Percentiles rank a stretch among this genome's conserved stretches.
Evolutionary conservation across 2,329 filamentous ascomycete genomes (phyloP).

Genomic region (Colletotrichum lentis): DNA sequence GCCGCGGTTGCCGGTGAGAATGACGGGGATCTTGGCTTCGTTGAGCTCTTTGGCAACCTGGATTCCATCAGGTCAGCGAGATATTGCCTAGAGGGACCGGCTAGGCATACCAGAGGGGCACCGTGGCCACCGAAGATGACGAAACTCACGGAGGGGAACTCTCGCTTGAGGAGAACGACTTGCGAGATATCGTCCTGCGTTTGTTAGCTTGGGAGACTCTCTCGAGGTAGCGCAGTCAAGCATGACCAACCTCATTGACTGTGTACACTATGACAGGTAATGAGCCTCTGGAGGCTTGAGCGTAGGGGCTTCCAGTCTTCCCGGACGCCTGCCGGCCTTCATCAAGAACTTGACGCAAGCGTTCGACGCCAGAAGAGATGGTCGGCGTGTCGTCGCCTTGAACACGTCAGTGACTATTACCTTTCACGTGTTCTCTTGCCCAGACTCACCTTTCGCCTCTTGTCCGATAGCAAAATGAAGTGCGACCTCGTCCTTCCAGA

Average conservation of each 20-base stretch:
- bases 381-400: slow-evolving; percentile 19
- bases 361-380: slow-evolving; percentile 10
- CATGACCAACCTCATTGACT: slow-evolving; percentile 8
- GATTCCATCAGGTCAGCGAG: not conserved
- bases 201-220: not conserved
- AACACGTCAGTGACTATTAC: not conserved
- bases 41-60: slow-evolving; percentile 51
- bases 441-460: slow-evolving; percentile 40
- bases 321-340: not conserved
- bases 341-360: slow-evolving; percentile 7
- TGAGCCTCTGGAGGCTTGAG: not conserved
- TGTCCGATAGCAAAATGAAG: slow-evolving; percentile 52
- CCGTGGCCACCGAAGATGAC: slow-evolving; percentile 51
- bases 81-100: accelerated
- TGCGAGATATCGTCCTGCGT: slow-evolving; percentile 52
- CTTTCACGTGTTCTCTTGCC: accelerated
- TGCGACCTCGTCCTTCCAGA: slow-evolving; percentile 53
- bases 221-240: not conserved
- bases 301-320: not conserved
- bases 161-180: slow-evolving; percentile 49
- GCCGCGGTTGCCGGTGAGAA: slow-evolving; percentile 50
- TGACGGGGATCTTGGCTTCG: slow-evolving; percentile 50
- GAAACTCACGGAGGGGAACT: slow-evolving; percentile 45
- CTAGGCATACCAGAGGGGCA: slow-evolving; percentile 46
- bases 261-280: slow-evolving; percentile 15